Evolutionary conservation across 768 basidiomycete species (phyloP), one percentile per base, ranked within the genome.

Genomic region (Tylopilus cervinicoccineus): DNA sequence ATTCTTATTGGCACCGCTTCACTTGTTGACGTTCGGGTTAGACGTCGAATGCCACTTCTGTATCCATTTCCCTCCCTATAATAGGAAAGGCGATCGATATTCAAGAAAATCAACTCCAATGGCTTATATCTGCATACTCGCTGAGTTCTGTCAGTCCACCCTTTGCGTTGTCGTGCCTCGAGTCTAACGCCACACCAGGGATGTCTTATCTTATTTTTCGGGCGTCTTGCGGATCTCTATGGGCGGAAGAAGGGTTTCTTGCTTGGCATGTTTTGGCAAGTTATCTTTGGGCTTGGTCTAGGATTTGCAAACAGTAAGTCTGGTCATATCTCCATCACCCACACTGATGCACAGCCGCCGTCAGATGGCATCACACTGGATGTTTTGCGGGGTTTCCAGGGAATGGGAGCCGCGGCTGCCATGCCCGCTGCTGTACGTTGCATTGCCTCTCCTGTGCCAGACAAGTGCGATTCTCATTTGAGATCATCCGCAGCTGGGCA

Each of bases 211-310:
- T 72, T 93, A 10, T 76, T 89, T 12, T 81, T 80, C 23, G 91
- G 91, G 0, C 74, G 88, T n/a, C 64, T 93, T 2, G 88, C 89
- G 2, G 91, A 93, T 62, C 67, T 88, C 3, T 82, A 85, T 53
- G 90, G 92, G 2, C 76, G 88, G 27, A 90, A 86, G 57, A 74
- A 71, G 28, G 73, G 73, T 0, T 94, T 90, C 63, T 47, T 85
- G 6, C 10, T 71, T 4, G 92, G 92, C 2, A 78, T 80, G 26
- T 8, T 69, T 4, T 69, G 76, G 47, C 74, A 84, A 31, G 62
- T 72, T 8, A 70, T 73, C 0, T 84, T 86, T 51, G 77, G 82
- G 0, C 58, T 94, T 0, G 84, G 72, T 3, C 79, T 83, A 56
- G 83, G 77, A 1, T 86, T 93, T 51, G 69, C 81, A 0, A 68